Evolutionary conservation across 257 asterid species (phyloP).

Genomic region (Sherardia arvensis): DNA sequence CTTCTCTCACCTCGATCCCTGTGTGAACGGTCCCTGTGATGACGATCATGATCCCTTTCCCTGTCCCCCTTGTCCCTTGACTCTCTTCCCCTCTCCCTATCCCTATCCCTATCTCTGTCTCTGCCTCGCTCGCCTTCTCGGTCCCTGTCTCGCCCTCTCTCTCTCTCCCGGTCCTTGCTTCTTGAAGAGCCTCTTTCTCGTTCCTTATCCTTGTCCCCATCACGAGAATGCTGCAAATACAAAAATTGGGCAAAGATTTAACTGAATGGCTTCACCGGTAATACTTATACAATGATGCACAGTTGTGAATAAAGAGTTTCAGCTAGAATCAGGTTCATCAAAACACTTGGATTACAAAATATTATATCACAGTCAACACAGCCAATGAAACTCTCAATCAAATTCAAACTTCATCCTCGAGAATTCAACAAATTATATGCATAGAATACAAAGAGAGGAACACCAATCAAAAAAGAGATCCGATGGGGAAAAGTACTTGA

Average conservation of each 20-base stretch:
- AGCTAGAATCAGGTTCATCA: background rate
- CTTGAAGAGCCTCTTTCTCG: slow-evolving; percentile 28
- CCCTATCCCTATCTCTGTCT: slow-evolving; percentile 23
- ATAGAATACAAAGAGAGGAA: background rate
- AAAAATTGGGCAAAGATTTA: background rate
- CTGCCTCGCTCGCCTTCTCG: slow-evolving; percentile 30
- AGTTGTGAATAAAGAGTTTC: background rate
- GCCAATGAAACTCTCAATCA: background rate
- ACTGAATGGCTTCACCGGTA: background rate
- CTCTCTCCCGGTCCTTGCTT: slow-evolving; percentile 30
- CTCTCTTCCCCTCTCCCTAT: slow-evolving; percentile 29
- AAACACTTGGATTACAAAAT: background rate
- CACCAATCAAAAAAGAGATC: background rate
- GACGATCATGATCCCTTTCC: slow-evolving; percentile 48
- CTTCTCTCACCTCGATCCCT: slow-evolving; percentile 59
- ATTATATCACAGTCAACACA: background rate
- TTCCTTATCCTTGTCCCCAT: slow-evolving; percentile 17
- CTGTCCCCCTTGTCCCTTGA: slow-evolving; percentile 36
- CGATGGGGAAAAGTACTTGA: slow-evolving; percentile 18
- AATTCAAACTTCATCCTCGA: background rate
- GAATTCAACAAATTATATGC: background rate
- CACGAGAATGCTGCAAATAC: slow-evolving; percentile 22
- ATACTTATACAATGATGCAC: background rate
- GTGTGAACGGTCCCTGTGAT: slow-evolving; percentile 36
- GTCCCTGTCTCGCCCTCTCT: slow-evolving; percentile 32